These are phyloP conservation scores for Xylaria sp. DNA, from an alignment of 2,329 filamentous ascomycete genomes.

Conservation along the genomic window DNA sequence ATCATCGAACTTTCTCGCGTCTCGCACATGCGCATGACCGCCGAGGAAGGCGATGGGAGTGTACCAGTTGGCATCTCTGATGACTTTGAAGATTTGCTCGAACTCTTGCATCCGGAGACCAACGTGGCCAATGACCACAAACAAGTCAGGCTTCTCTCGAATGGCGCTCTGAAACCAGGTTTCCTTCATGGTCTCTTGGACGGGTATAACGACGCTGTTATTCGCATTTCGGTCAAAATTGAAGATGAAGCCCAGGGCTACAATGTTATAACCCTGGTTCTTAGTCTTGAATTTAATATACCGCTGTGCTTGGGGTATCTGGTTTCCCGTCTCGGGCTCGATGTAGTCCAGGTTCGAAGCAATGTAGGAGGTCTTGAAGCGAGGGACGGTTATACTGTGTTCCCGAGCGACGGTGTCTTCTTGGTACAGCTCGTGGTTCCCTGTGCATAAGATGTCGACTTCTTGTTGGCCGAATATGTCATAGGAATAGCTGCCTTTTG, in stretches of 20 bases:
- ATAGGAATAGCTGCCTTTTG: slow-evolving; percentile 88
- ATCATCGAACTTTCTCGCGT: slow-evolving; percentile 82
- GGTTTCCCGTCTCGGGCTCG: slow-evolving; percentile 74
- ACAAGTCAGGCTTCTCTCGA: slow-evolving; percentile 84
- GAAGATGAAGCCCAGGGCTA: slow-evolving; percentile 95
- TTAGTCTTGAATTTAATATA: slow-evolving; percentile 93
- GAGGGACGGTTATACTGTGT: slow-evolving; percentile 81
- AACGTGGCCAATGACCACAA: slow-evolving; percentile 87
- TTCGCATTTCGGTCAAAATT: slow-evolving; percentile 92
- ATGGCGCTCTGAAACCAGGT: slow-evolving; percentile 90
- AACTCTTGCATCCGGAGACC: slow-evolving; percentile 84
- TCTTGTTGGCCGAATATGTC: slow-evolving; percentile 85
- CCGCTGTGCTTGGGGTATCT: slow-evolving; percentile 79
- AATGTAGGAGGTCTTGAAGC: slow-evolving; percentile 82
- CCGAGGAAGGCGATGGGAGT: slow-evolving; percentile 92
- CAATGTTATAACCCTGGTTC: slow-evolving; percentile 82
- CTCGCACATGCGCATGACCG: slow-evolving; percentile 88
- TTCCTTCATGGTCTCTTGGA: slow-evolving; percentile 82
- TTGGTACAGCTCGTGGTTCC: slow-evolving; percentile 96
- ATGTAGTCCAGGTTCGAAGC: slow-evolving; percentile 94
- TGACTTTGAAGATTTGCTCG: slow-evolving; percentile 78
- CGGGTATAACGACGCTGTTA: slow-evolving; percentile 85
- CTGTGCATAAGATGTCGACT: slow-evolving; percentile 85
- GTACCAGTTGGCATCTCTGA: slow-evolving; percentile 79
- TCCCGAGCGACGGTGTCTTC: slow-evolving; percentile 80